phyloP scores from a whole-genome alignment of 371 early-diverging fungal species.

The Rhizopus arrhizus region DNA sequence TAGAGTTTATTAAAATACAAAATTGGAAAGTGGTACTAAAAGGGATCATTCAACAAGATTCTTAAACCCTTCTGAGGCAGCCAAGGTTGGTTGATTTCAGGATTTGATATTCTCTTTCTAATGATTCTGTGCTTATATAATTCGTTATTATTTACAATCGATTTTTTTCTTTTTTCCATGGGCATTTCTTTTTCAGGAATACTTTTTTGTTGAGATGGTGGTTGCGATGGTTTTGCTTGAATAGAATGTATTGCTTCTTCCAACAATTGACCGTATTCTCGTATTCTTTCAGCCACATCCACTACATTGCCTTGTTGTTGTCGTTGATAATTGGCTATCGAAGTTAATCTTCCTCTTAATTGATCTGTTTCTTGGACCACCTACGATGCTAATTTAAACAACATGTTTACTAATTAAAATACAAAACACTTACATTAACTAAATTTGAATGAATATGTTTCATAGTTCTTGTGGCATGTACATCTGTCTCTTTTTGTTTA shows the following conservation, averaged over 20 bases:
- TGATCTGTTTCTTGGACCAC: slow-evolving; percentile 59
- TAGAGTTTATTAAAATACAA: slow-evolving; percentile 3
- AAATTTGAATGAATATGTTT: slow-evolving; percentile 60
- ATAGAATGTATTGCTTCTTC: slow-evolving; percentile 57
- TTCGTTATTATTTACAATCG: slow-evolving; percentile 23
- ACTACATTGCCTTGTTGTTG: slow-evolving; percentile 55
- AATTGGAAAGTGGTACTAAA: slow-evolving; percentile 7
- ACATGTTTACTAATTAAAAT: neutral
- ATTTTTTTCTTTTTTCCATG: slow-evolving; percentile 7
- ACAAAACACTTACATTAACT: slow-evolving; percentile 43
- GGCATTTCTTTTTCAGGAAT: neutral
- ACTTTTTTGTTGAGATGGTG: too few relatives aligned
- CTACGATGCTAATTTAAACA: slow-evolving; percentile 22
- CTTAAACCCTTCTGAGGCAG: slow-evolving; percentile 43
- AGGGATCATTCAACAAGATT: slow-evolving; percentile 34
- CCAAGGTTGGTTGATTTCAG: slow-evolving; percentile 24
- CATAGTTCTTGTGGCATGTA: slow-evolving; percentile 57
- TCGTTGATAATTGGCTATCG: slow-evolving; percentile 53
- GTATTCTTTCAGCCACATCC: slow-evolving; percentile 53
- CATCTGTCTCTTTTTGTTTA: slow-evolving; percentile 58
- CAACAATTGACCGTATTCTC: slow-evolving; percentile 58
- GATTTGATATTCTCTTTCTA: slow-evolving; percentile 39
- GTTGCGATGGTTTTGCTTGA: neutral
- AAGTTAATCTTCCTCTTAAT: slow-evolving; percentile 47
- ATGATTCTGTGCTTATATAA: slow-evolving; percentile 46